Base-by-base conservation (phyloP, 352 stramenopile genomes). In the Phytophthora ohioensis region DNA sequence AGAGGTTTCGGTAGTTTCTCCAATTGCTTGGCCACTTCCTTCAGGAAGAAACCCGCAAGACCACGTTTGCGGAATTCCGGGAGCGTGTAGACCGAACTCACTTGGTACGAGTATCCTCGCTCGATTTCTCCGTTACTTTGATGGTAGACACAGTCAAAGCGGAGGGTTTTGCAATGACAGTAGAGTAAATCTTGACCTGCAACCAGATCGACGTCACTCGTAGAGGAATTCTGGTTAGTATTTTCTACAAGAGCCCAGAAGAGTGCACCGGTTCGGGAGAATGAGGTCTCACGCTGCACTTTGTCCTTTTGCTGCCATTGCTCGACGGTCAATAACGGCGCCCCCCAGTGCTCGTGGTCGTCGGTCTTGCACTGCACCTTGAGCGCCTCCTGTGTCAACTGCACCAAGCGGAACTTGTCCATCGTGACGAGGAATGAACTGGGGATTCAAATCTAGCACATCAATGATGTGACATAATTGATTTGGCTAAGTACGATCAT, bases 1-100 rank as follows among this genome's bases (percentile, higher is more conserved):
- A 87, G 21, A 3, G 75, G 56, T 3, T 78, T 39, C 1, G 71
- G 74, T 0, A 80, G 63, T 32, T 69, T 41, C 27, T 62, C 58
- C 53, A 86, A 52, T 15, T 74, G 64, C 39, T 64, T 58, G 10
- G 71, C 67, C 12, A 91, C 57, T 41, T 73, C 36, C 4, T 17
- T 57, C 3, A 88, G 43, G 66, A 91, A 88, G 52, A 82, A 83
- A 0, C 49, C 43, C 2, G 74, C 80, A 47, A 89, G 78, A 0
- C 82, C 82, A 30, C 82, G 66, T 15, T 75, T 70, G 27, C 79
- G 76, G 48, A 70, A 73, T 35, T 58, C 63, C 12, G 79, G 80
- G 7, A 91, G 71, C 8, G 82, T 91, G 77, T 81, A 88, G 35
- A 91, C 82, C 3, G 82, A 85, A 34, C 71, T 81, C 31, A 91